Percentiles rank a stretch among this genome's conserved stretches.
phyloP scores from a whole-genome alignment of 2,329 filamentous ascomycete species.

The Pseudonectria foliicola region DNA sequence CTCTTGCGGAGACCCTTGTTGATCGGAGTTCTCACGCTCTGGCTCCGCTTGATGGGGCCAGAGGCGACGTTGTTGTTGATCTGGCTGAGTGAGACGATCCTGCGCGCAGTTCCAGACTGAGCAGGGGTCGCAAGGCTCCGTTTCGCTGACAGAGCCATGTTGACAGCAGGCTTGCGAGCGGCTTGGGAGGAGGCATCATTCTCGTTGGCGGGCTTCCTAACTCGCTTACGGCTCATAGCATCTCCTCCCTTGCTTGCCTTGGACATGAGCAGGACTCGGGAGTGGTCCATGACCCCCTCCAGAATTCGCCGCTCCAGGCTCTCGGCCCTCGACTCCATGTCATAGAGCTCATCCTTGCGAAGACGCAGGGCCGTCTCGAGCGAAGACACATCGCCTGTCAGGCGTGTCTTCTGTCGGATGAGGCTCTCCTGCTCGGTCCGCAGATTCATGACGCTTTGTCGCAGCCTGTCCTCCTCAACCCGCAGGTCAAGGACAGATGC shows the following conservation, averaged over 20 bases:
- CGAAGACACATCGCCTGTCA: slow-evolving; percentile 80
- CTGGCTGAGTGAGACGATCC: slow-evolving; percentile 86
- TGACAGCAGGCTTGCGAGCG: slow-evolving; percentile 34
- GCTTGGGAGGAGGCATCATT: slow-evolving; percentile 18
- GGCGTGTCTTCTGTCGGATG: slow-evolving; percentile 66
- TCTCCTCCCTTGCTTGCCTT: slow-evolving; percentile 50
- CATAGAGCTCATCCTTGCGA: slow-evolving; percentile 80
- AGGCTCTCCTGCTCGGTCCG: slow-evolving; percentile 68
- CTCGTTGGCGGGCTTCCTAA: slow-evolving; percentile 33
- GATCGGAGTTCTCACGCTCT: slow-evolving; percentile 63
- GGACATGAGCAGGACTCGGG: slow-evolving; percentile 76
- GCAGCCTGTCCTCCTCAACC: slow-evolving; percentile 47
- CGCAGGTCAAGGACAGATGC: slow-evolving; percentile 44
- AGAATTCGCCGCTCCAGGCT: slow-evolving; percentile 85
- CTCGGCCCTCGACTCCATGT: slow-evolving; percentile 87
- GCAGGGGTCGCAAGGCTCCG: slow-evolving; percentile 39
- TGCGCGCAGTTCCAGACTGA: slow-evolving; percentile 54
- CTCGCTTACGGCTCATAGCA: slow-evolving; percentile 52
- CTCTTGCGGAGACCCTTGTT: slow-evolving; percentile 52
- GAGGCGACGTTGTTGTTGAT: slow-evolving; percentile 68
- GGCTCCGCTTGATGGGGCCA: slow-evolving; percentile 65
- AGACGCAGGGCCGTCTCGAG: slow-evolving; percentile 85
- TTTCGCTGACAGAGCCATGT: slow-evolving; percentile 48
- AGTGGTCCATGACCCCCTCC: slow-evolving; percentile 94
- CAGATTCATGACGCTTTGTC: slow-evolving; percentile 49